Percentiles rank a stretch among this genome's conserved stretches.
These are phyloP conservation scores for Aphanomyces astaci DNA, from an alignment of 352 stramenopile genomes.

Conservation along the genomic window DNA sequence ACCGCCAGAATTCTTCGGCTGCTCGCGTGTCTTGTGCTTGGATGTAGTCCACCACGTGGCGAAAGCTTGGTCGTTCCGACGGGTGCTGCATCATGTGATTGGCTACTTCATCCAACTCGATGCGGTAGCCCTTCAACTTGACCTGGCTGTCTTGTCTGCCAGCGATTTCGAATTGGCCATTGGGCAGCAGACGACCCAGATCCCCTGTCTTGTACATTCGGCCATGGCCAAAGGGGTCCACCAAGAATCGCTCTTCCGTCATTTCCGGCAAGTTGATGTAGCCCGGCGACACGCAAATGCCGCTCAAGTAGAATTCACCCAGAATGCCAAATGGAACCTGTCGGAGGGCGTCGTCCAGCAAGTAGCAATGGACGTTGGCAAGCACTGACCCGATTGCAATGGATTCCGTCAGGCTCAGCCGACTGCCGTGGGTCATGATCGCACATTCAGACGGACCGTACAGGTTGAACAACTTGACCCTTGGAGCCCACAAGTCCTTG, in stretches of 20 bases:
- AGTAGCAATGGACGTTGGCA: slow-evolving; percentile 70
- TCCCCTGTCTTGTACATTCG: slow-evolving; percentile 90
- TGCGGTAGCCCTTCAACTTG: slow-evolving; percentile 93
- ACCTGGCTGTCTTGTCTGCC: slow-evolving; percentile 94
- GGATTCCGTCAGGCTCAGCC: too few relatives aligned
- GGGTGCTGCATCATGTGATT: slow-evolving; percentile 82
- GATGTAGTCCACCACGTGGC: neutral
- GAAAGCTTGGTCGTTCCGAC: slow-evolving; percentile 26
- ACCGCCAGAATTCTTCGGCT: neutral
- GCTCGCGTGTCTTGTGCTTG: neutral
- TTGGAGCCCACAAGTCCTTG: neutral
- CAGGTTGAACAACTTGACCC: neutral
- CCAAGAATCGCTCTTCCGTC: slow-evolving; percentile 69
- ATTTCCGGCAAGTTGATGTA: slow-evolving; percentile 77
- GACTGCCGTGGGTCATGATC: neutral
- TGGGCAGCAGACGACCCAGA: slow-evolving; percentile 82
- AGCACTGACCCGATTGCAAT: too few relatives aligned
- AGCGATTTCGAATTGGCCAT: slow-evolving; percentile 88
- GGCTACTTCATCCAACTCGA: slow-evolving; percentile 88
- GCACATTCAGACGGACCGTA: neutral
- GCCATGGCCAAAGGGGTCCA: slow-evolving; percentile 51
- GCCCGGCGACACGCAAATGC: slow-evolving; percentile 73
- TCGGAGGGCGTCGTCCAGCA: slow-evolving; percentile 67
- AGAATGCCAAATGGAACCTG: slow-evolving; percentile 54
- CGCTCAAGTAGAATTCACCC: slow-evolving; percentile 79